Base-by-base conservation (phyloP, 2,329 filamentous ascomycete genomes). In the Aquanectria penicillioides region DNA sequence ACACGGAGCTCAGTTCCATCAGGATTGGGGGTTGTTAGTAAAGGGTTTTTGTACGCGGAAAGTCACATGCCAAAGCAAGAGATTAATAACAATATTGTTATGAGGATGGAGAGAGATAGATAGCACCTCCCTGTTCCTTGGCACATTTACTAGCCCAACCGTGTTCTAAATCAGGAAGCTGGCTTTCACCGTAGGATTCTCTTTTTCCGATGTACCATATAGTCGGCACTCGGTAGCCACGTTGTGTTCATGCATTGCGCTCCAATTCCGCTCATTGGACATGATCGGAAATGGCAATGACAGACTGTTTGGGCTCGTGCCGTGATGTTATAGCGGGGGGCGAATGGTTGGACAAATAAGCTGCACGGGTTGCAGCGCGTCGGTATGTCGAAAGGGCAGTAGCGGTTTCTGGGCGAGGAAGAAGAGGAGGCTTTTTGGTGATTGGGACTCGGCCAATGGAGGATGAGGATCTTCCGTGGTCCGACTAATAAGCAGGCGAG, bases 161-260 rank as follows among this genome's bases (percentile, higher is more conserved):
- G 15, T 15, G 25, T 11, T 18, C 54, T 57, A 3, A 48, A 57
- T 57, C 25, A 47, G 54, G 54, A 57, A 53, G 54, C 47, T 57
- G 33, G 40, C 23, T 37, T n/a, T 29, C 17, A 13, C 28, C 28
- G 18, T 33, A 5, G 17, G 22, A 4, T 46, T 31, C 5, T 10
- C 3, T 20, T n/a, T n/a, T n/a, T n/a, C n/a, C n/a, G n/a, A n/a
- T n/a, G n/a, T n/a, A n/a, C n/a, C n/a, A n/a, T n/a, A n/a, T n/a
- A n/a, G n/a, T n/a, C n/a, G n/a, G n/a, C n/a, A n/a, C n/a, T n/a
- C n/a, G n/a, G n/a, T n/a, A n/a, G n/a, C n/a, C n/a, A n/a, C n/a
- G n/a, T n/a, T 2, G 23, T 13, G n/a, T 37, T 33, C 33, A 38
- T n/a, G 17, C 17, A 12, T 15, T 17, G 3, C 23, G 15, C 12